phyloP scores from a whole-genome alignment of 805 yeast genomes.

The Cyberlindnera galapagoensis region DNA sequence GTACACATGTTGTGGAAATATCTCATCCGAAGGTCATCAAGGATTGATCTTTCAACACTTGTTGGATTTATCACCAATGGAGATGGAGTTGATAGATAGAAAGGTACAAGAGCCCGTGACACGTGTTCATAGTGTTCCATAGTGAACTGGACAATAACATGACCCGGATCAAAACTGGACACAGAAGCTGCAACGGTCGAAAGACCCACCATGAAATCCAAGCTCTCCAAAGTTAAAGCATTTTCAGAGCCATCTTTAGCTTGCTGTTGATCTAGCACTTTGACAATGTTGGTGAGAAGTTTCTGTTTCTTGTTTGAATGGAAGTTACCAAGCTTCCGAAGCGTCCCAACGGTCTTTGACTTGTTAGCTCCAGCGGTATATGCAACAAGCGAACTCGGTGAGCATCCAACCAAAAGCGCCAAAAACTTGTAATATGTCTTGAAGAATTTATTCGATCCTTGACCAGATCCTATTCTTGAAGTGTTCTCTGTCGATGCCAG shows the following conservation, averaged over 20 bases:
- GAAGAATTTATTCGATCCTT: conserved; percentile 16
- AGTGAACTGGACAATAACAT: conserved; percentile 26
- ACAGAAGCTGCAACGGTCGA: conserved; percentile 29
- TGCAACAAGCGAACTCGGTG: conserved; percentile 27
- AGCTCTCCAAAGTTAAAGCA: conserved; percentile 19
- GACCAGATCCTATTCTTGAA: conserved; percentile 4
- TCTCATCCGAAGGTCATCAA: conserved; percentile 25
- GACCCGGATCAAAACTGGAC: conserved; percentile 18
- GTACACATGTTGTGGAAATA: conserved; percentile 23
- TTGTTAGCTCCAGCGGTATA: conserved; percentile 16
- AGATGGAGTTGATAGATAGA: conserved; percentile 12
- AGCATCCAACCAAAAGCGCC: conserved; percentile 27
- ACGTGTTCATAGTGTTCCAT: conserved; percentile 13
- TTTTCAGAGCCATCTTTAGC: conserved; percentile 20
- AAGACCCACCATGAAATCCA: conserved; percentile 28
- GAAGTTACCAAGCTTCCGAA: conserved; percentile 20
- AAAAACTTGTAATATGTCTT: conserved; percentile 28
- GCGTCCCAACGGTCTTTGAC: conserved; percentile 9
- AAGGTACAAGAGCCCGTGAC: conserved; percentile 19
- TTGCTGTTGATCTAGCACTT: conserved; percentile 13
- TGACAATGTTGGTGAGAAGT: conserved; percentile 13
- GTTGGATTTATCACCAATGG: conserved; percentile 13
- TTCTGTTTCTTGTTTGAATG: conserved; percentile 20
- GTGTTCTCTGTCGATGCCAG: conserved; percentile 23
- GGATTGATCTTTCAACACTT: conserved; percentile 16